Evolutionary conservation across 495 filamentous ascomycete species (phyloP).

Genomic region (Cladorrhinum samala): DNA sequence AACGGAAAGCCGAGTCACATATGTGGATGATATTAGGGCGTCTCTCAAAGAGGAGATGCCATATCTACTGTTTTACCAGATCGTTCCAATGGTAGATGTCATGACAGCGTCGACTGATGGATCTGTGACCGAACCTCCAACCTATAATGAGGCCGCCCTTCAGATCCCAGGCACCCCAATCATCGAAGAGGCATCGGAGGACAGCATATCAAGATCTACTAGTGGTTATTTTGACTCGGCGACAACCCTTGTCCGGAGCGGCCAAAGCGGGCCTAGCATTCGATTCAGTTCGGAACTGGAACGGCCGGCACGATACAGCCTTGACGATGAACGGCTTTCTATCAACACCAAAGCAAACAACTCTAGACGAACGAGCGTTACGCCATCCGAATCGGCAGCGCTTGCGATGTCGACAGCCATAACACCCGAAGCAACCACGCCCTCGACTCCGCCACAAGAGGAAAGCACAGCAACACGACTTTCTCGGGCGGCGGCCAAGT

Average conservation of each 20-base stretch:
- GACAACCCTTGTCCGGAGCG: conserved; percentile 17
- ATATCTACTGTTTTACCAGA: conserved; percentile 93
- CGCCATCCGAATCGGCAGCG: conserved; percentile 41
- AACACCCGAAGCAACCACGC: conserved; percentile 33
- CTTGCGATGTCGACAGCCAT: conserved; percentile 23
- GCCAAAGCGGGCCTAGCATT: conserved; percentile 24
- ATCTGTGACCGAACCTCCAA: conserved; percentile 45
- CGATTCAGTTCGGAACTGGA: conserved; percentile 38
- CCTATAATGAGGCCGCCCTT: conserved; percentile 45
- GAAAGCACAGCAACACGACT: conserved; percentile 44
- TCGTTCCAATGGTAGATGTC: conserved; percentile 74
- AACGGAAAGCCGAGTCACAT: conserved; percentile 50
- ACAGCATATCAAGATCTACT: conserved; percentile 27
- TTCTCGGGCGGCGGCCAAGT: conserved; percentile 55
- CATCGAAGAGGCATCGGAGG: conserved; percentile 6
- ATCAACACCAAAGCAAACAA: conserved; percentile 26
- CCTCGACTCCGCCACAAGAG: conserved; percentile 43
- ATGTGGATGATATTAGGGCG: conserved; percentile 71
- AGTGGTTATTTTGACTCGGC: conserved; percentile 41
- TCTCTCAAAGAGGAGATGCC: conserved; percentile 77
- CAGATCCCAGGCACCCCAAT: conserved; percentile 16
- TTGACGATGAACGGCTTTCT: conserved; percentile 31
- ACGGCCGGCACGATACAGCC: conserved; percentile 24
- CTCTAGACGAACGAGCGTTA: conserved; percentile 41
- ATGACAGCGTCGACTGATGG: conserved; percentile 48